Conservation (phyloP, 768 basidiomycete species). For the Lactifluus rugatus region DNA sequence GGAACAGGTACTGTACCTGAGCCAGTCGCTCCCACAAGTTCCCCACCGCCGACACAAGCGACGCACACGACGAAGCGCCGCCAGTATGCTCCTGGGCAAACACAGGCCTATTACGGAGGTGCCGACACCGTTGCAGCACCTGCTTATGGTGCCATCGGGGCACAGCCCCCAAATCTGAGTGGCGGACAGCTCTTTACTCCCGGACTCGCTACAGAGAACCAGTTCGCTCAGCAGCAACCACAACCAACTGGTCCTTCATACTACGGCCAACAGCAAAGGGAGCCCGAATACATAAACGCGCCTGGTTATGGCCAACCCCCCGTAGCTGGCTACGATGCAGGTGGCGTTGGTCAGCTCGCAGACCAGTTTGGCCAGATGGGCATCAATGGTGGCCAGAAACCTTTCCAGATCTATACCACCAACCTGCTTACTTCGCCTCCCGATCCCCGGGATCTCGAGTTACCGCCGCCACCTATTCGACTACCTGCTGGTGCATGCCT, state of each 20-base stretch:
- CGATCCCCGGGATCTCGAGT: constrained; percentile 74
- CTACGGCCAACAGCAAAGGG: constrained; percentile 33
- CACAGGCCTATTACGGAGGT: constrained; percentile 73
- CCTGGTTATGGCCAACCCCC: constrained; percentile 38
- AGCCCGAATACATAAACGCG: constrained; percentile 37
- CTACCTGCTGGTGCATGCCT: constrained; percentile 79
- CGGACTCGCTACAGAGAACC: constrained; percentile 62
- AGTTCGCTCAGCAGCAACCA: constrained; percentile 55
- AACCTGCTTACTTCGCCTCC: constrained; percentile 91
- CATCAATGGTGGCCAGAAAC: constrained; percentile 53
- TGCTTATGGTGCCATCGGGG: constrained; percentile 37
- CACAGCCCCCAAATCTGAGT: constrained; percentile 32
- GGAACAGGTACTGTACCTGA: constrained; percentile 31
- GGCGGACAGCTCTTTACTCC: constrained; percentile 72
- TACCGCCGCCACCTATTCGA: constrained; percentile 81
- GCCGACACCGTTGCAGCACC: constrained; percentile 33
- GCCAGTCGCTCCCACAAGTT: constrained; percentile 32
- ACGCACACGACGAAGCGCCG: constrained; percentile 57
- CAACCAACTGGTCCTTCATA: constrained; percentile 38
- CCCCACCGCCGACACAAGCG: constrained; percentile 30
- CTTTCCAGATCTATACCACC: constrained; percentile 70
- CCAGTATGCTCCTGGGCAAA: constrained; percentile 91
- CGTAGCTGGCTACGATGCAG: constrained; percentile 30
- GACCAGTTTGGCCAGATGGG: constrained; percentile 90
- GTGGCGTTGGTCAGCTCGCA: constrained; percentile 50